These are phyloP conservation scores for Diaporthe velutina DNA, from an alignment of 2,329 filamentous ascomycete species.

Conservation along the genomic window DNA sequence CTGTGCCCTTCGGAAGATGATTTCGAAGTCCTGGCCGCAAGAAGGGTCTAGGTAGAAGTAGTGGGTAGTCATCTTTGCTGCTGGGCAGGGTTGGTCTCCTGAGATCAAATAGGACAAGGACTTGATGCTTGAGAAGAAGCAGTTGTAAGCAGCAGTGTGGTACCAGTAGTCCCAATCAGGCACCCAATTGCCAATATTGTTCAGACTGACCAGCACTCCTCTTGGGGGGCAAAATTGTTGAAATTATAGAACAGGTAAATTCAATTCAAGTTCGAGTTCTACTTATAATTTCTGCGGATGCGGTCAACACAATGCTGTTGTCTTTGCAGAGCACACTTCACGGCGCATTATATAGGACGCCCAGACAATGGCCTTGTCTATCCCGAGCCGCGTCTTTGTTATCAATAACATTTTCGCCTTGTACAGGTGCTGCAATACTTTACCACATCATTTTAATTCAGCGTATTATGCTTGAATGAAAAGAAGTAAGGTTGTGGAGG, in stretches of 20 bases:
- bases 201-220: neutral
- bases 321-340: neutral
- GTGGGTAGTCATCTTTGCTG: neutral
- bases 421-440: neutral
- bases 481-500: neutral
- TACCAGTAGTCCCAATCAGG: neutral
- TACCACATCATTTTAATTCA: neutral
- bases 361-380: neutral
- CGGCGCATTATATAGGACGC: too few species aligned
- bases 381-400: neutral
- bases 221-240: neutral
- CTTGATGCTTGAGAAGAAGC: neutral
- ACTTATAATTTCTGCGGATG: neutral
- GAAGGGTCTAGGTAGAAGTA: neutral
- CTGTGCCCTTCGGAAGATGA: neutral
- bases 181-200: neutral
- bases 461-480: neutral
- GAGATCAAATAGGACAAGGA: neutral
- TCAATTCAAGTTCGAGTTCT: too few species aligned
- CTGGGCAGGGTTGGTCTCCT: too few species aligned
- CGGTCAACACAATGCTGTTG: neutral
- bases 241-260: too few species aligned
- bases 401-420: neutral
- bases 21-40: neutral
- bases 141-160: neutral